These are phyloP conservation scores for Colletotrichum gigasporum DNA, from an alignment of 2,329 filamentous ascomycete genomes.

Conservation along the genomic window DNA sequence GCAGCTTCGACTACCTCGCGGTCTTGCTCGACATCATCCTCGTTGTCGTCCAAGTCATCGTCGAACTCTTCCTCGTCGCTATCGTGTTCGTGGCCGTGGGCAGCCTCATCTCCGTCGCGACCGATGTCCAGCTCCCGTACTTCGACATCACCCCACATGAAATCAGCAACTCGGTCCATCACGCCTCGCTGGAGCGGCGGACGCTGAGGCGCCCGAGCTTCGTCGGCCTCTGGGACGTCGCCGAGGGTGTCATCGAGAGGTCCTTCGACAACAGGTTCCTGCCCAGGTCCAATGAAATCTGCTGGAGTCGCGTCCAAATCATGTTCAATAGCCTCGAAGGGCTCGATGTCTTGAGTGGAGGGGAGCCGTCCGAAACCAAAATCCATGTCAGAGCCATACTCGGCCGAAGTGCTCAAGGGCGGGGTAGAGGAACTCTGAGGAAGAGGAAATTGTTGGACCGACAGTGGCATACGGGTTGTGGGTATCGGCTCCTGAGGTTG, in stretches of 20 bases:
- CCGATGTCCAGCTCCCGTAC: constrained; percentile 39
- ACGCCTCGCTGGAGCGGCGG: constrained; percentile 44
- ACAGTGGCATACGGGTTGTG: background rate
- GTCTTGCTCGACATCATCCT: constrained; percentile 53
- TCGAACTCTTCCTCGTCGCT: constrained; percentile 55
- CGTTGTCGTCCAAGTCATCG: constrained; percentile 41
- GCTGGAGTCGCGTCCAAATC: background rate
- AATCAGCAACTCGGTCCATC: constrained; percentile 60
- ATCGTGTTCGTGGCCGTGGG: constrained; percentile 59
- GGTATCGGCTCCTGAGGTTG: background rate
- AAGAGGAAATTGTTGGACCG: background rate
- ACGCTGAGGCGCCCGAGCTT: constrained; percentile 19
- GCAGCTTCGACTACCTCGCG: constrained; percentile 71
- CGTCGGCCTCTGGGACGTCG: constrained; percentile 12
- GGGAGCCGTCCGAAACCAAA: background rate
- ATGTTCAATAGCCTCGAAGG: background rate
- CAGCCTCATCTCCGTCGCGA: constrained; percentile 50
- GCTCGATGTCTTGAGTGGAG: background rate
- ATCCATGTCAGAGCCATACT: constrained; percentile 8
- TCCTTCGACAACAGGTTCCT: background rate
- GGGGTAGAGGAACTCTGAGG: background rate
- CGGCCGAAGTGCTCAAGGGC: constrained; percentile 6
- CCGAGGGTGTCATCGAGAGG: background rate
- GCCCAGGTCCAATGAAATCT: background rate
- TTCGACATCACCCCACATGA: constrained; percentile 69